phyloP scores from a whole-genome alignment of 441 rosid genomes.

The Cnidoscolus chayamansa region DNA sequence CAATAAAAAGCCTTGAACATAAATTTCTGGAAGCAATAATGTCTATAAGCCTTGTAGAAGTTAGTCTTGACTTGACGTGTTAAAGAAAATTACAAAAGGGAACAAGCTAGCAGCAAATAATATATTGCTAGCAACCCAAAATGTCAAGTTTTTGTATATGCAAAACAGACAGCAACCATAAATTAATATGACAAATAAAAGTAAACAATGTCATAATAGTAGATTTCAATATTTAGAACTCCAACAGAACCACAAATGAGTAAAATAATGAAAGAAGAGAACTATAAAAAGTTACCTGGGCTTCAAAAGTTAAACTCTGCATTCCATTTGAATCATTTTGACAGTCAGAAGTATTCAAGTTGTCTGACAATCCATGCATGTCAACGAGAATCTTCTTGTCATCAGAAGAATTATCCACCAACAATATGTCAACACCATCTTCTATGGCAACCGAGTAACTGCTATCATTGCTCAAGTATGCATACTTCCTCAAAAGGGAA shows the following conservation, averaged over 20 bases:
- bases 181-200: not conserved
- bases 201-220: not conserved
- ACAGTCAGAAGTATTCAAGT: conserved; percentile 34
- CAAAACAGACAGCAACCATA: not conserved
- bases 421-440: conserved; percentile 82
- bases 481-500: conserved; percentile 76
- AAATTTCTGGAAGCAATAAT: not conserved
- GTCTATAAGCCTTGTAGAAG: not conserved
- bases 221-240: not conserved
- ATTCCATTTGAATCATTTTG: conserved; percentile 44
- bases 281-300: conserved; percentile 53
- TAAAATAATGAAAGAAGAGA: not conserved
- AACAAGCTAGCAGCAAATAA: not conserved
- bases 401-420: conserved; percentile 52
- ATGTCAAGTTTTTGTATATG: not conserved
- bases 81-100: not conserved
- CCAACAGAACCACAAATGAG: not conserved
- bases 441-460: conserved; percentile 76
- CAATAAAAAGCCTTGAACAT: not conserved
- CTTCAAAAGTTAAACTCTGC: conserved; percentile 85
- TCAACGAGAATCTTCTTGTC: conserved; percentile 43
- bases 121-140: not conserved
- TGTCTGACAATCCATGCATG: conserved; percentile 39
- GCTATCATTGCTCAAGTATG: conserved; percentile 90
- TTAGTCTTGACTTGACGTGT: not conserved